Percentiles rank a stretch among this genome's conserved stretches.
Evolutionary conservation across 768 basidiomycete genomes (phyloP).

Genomic region (Mycena vulgaris): DNA sequence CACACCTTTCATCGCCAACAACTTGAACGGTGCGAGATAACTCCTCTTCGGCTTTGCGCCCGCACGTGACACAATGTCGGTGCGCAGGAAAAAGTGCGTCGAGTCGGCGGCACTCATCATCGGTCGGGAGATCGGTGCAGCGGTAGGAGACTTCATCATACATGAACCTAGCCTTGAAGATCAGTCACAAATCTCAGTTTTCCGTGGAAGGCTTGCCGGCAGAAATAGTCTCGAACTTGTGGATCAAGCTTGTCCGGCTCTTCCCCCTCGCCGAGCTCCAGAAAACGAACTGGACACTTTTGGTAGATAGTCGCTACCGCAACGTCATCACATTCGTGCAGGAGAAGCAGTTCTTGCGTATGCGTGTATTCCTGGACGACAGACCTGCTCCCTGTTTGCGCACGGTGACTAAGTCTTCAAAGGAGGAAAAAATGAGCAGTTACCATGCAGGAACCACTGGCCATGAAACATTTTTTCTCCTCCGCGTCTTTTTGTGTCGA

Average conservation of each 20-base stretch:
- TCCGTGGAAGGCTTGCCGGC: constrained; percentile 50
- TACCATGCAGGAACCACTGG: constrained; percentile 78
- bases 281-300: constrained; percentile 66
- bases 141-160: constrained; percentile 65
- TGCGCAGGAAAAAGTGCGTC: constrained; percentile 47
- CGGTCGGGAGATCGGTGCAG: constrained; percentile 62
- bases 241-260: constrained; percentile 58
- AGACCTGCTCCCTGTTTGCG: constrained; percentile 59
- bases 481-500: constrained; percentile 52
- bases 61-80: constrained; percentile 65
- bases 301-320: constrained; percentile 69
- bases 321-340: constrained; percentile 71
- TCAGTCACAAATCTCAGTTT: not conserved
- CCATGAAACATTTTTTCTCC: constrained; percentile 70
- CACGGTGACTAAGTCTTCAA: not conserved
- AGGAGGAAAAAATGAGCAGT: constrained; percentile 32
- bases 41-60: constrained; percentile 48
- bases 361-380: constrained; percentile 78
- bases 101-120: constrained; percentile 47
- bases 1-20: constrained; percentile 39
- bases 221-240: constrained; percentile 64
- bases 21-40: constrained; percentile 42
- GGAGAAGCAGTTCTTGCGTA: constrained; percentile 69
- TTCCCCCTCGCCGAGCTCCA: constrained; percentile 61
- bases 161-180: constrained; percentile 54